Percentiles rank a stretch among this genome's conserved stretches.
phyloP scores from a whole-genome alignment of 371 early-diverging fungal species.

The Mucor saturninus region DNA sequence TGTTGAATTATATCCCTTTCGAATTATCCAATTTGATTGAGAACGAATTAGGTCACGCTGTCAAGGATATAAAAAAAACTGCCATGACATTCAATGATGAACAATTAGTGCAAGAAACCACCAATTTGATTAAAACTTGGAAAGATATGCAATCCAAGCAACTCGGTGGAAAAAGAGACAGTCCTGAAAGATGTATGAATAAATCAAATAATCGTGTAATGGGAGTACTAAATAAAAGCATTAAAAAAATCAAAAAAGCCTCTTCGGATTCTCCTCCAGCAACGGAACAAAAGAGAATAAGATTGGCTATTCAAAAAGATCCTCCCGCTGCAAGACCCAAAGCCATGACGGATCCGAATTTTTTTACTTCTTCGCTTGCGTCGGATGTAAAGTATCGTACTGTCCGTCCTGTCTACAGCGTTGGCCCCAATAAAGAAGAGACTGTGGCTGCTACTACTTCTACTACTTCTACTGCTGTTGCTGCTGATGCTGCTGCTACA shows the following conservation, averaged over 20 bases:
- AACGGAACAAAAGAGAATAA: conserved; percentile 3
- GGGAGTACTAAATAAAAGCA: neutral
- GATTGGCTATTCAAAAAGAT: conserved; percentile 35
- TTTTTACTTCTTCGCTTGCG: conserved; percentile 9
- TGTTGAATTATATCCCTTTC: conserved; percentile 19
- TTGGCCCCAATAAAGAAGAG: conserved; percentile 9
- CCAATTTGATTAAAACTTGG: conserved; percentile 8
- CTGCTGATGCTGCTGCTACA: neutral
- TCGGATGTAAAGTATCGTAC: conserved; percentile 9
- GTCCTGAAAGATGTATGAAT: conserved; percentile 10
- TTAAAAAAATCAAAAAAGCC: neutral
- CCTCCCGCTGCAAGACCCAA: conserved; percentile 25
- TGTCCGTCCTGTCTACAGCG: conserved; percentile 20
- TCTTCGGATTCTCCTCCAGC: neutral
- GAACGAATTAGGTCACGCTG: conserved; percentile 15
- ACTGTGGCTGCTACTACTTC: neutral
- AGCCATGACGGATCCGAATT: conserved; percentile 22
- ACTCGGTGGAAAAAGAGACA: conserved; percentile 11
- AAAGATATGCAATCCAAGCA: conserved; percentile 8
- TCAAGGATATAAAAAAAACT: conserved; percentile 18
- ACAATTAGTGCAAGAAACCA: neutral
- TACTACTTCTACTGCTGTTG: neutral
- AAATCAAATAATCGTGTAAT: neutral
- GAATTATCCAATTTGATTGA: conserved; percentile 16
- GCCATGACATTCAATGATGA: conserved; percentile 4